Base-by-base conservation (phyloP, 345 rosid genomes). In the Salix arbutifolia region DNA sequence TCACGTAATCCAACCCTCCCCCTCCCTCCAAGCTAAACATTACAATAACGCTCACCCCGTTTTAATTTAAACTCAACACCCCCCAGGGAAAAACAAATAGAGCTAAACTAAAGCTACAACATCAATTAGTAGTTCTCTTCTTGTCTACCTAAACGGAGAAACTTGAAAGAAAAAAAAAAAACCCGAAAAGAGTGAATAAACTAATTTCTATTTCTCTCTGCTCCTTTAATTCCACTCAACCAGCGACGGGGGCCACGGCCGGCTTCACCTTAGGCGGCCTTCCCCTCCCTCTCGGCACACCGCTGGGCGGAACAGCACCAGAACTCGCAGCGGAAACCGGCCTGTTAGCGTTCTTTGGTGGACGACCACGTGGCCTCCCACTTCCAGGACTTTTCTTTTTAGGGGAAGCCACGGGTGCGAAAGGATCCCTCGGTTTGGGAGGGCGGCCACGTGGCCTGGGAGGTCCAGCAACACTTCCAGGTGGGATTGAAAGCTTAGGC, bases 251-350 rank as follows among this genome's bases (percentile, higher is more conserved):
- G 6, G 83, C 87, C n/a, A 88, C 89, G 25, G 80, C 87, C 12
- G 94, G 89, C 85, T 92, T 92, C 79, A 84, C 94, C 80, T 94
- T 94, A 8, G 94, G 92, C 42, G 97, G 98, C 37, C 97, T 82
- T 17, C 97, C 96, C 61, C 96, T 86, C 4, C 98, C 97, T 68
- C 93, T 77, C 14, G 85, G 83, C 19, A 76, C 67, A 1, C 86
- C 83, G 23, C 73, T 40, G 2, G 82, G 38, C 67, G 75, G 23
- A 42, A 70, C 72, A 30, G 70, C 17, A 14, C 46, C 28, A 0
- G 80, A 5, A 28, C 35, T 10, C n/a, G 71, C 74, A 1, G 76
- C 66, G 0, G 85, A 21, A 23, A 70, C 35, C 0, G 31, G 80
- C 1, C 84, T 46, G 77, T 85, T 90, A 17, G 78, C 74, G 78